Conservation (phyloP, 495 filamentous ascomycete genomes). For the Penicillium daleae region DNA sequence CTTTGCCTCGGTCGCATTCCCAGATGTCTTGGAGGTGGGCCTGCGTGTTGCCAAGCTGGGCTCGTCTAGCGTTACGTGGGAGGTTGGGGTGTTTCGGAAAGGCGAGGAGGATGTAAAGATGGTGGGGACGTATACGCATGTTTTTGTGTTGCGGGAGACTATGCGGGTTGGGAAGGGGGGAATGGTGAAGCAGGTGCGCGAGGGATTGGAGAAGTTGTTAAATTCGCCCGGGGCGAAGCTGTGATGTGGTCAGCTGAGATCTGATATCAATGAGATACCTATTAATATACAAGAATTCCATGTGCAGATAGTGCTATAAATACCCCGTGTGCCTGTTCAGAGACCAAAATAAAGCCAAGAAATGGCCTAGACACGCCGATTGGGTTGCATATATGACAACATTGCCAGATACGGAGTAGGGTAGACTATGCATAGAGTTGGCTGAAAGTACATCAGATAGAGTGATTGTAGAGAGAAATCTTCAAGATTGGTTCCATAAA, state of each 20-base stretch:
- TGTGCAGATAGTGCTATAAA: background rate
- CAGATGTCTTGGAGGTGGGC: constrained; percentile 78
- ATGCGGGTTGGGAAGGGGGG: constrained; percentile 61
- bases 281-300: background rate
- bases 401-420: background rate
- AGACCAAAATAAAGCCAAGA: background rate
- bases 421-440: background rate
- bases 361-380: background rate
- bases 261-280: background rate
- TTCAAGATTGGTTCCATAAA: background rate
- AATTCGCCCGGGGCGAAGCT: constrained; percentile 31
- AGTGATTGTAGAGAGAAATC: background rate
- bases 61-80: constrained; percentile 88
- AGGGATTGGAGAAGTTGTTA: constrained; percentile 53
- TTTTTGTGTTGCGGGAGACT: constrained; percentile 78
- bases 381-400: background rate
- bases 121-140: constrained; percentile 86
- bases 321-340: background rate
- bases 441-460: background rate
- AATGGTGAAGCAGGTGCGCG: constrained; percentile 50
- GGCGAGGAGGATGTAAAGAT: constrained; percentile 76
- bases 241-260: constrained; percentile 6
- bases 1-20: constrained; percentile 82
- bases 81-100: constrained; percentile 83
- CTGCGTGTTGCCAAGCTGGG: constrained; percentile 83